Evolutionary conservation across 495 filamentous ascomycete genomes (phyloP), one percentile per base, ranked within the genome.

Genomic region (Aspergillus sparsus): DNA sequence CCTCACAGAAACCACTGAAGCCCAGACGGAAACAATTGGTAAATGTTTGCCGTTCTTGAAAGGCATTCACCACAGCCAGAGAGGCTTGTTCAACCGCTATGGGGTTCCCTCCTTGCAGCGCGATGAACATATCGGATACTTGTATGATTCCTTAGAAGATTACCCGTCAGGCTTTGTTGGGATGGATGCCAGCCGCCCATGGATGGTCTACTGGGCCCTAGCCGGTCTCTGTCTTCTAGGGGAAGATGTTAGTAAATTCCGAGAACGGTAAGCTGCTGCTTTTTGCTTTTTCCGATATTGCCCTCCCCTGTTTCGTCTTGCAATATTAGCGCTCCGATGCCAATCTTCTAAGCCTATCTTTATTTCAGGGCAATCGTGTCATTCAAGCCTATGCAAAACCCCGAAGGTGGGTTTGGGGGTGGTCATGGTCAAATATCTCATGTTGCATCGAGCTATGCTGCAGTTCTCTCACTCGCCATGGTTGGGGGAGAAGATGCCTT

Each of bases 141-240:
- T 97, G 21, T 87, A 86, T 52, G 77, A 82, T 42, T 77, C 80
- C 31, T 76, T 98, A 15, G 80, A 80, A 41, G 71, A 77, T 15
- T 85, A 94, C 57, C 90, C 92, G 0, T 69, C 79, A 3, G 71
- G 74, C 10, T 94, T 87, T 64, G 83, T 87, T 18, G 75, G 75
- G 1, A 80, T 89, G 51, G 94, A 98, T 77, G 87, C 94, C 13
- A 89, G 86, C 65, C 80, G 94, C 49, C 91, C 94, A 2, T 98
- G 94, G 94, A 82, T 96, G 65, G 74, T 94, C 62, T 98, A 98
- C 74, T 98, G 94, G 94, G 87, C 83, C 44, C 74, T 98, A 34
- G 82, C 84, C 9, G 90, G 83, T 0, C 78, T 98, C 27, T 75
- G 80, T 39, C 72, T 90, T 18, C 78, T 98, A 39, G 91, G 91